Conservation (phyloP, 768 basidiomycete genomes). For the Serendipita sp. region DNA sequence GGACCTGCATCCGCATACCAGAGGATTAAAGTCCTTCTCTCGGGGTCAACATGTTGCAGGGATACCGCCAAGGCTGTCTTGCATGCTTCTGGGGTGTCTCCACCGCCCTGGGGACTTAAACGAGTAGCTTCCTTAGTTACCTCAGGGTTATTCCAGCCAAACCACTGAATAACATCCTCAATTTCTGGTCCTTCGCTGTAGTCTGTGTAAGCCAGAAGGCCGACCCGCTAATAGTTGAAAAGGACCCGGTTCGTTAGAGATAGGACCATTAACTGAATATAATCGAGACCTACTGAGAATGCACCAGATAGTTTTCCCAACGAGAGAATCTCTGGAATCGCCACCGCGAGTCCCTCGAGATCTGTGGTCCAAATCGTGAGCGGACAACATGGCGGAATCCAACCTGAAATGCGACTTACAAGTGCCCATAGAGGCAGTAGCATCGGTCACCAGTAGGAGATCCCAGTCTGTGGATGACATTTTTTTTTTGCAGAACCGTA, state of each 20-base stretch:
- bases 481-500: background rate
- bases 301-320: constrained; percentile 23
- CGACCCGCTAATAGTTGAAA: constrained; percentile 12
- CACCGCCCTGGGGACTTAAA: constrained; percentile 13
- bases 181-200: constrained; percentile 12
- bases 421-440: constrained; percentile 16
- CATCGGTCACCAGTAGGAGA: constrained; percentile 17
- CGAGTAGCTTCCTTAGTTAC: constrained; percentile 12
- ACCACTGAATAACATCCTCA: constrained; percentile 14
- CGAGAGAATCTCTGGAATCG: constrained; percentile 17
- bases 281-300: constrained; percentile 42
- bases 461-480: constrained; percentile 8
- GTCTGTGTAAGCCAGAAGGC: constrained; percentile 17
- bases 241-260: background rate
- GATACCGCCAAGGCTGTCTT: constrained; percentile 17
- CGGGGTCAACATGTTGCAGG: constrained; percentile 15
- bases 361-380: constrained; percentile 10
- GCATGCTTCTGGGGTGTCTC: constrained; percentile 19
- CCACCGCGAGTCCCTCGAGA: constrained; percentile 12
- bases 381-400: background rate
- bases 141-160: constrained; percentile 15
- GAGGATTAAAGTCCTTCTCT: constrained; percentile 15
- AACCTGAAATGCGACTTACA: constrained; percentile 10
- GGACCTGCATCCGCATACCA: constrained; percentile 20
- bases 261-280: background rate